Evolutionary conservation across 202 grass and related monocot species (phyloP).

Genomic region (Bolboschoenoplectus hybrid): DNA sequence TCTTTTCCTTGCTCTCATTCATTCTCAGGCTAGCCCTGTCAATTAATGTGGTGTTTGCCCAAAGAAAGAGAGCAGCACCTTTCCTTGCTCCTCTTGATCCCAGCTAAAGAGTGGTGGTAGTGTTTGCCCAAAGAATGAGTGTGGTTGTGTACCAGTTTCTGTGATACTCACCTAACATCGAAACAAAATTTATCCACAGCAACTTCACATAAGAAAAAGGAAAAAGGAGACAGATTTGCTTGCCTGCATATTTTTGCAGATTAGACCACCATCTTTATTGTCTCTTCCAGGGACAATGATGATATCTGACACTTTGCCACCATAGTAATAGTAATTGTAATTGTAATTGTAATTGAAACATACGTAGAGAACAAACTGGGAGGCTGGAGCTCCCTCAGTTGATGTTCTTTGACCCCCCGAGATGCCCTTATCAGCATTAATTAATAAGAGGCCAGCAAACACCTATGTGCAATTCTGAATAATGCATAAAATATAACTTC

Average conservation of each 20-base stretch:
- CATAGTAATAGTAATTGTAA: constrained; percentile 34
- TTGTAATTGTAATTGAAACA: constrained; percentile 25
- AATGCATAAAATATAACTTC: not conserved
- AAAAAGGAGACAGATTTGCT: constrained; percentile 29
- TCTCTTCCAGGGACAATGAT: constrained; percentile 66
- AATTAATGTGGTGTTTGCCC: too few relatives aligned
- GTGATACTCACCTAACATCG: too few relatives aligned
- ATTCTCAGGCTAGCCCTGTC: too few relatives aligned
- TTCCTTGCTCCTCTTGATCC: too few relatives aligned
- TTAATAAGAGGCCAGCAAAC: constrained; percentile 88
- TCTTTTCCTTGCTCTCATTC: too few relatives aligned
- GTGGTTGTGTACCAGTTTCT: too few relatives aligned
- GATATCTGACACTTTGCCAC: constrained; percentile 56
- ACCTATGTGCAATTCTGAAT: constrained; percentile 77
- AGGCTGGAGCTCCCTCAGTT: constrained; percentile 77
- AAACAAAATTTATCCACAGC: too few relatives aligned
- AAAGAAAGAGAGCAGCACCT: too few relatives aligned
- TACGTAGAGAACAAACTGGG: constrained; percentile 44
- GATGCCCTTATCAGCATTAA: constrained; percentile 80
- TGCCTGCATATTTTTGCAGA: constrained; percentile 75
- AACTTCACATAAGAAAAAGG: too few relatives aligned
- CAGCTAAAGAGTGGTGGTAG: too few relatives aligned
- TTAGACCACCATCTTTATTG: constrained; percentile 54
- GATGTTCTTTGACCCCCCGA: constrained; percentile 80
- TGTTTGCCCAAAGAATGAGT: too few relatives aligned